Percentiles rank a stretch among this genome's conserved stretches.
Evolutionary conservation across 805 yeast species (phyloP).

Genomic region (Ogataea degrootiae): DNA sequence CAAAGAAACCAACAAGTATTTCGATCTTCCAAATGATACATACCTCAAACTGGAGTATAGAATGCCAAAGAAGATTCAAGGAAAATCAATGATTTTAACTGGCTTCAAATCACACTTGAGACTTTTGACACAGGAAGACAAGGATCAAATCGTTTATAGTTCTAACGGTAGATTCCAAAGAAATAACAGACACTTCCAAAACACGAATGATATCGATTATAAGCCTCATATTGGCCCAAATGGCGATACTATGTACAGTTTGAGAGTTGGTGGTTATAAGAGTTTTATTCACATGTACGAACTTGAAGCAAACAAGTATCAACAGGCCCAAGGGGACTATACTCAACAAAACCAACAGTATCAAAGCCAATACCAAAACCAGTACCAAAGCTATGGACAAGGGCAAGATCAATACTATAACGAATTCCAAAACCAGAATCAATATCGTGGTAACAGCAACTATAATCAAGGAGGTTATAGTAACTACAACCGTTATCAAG

Average conservation of each 20-base stretch:
- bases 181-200: constrained; percentile 23
- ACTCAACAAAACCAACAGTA: constrained; percentile 12
- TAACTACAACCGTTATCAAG: constrained; percentile 17
- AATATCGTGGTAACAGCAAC: constrained; percentile 2
- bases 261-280: constrained; percentile 49
- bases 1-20: constrained; percentile 28
- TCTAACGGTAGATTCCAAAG: constrained; percentile 31
- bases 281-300: constrained; percentile 35
- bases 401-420: constrained; percentile 14
- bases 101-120: constrained; percentile 65
- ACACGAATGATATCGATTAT: constrained; percentile 28
- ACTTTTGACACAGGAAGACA: constrained; percentile 65
- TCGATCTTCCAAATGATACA: constrained; percentile 34
- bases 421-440: constrained; percentile 12
- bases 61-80: constrained; percentile 54
- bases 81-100: constrained; percentile 79
- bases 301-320: constrained; percentile 23
- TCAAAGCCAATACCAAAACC: constrained; percentile 7
- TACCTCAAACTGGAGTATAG: constrained; percentile 47
- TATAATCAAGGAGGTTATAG: constrained; percentile 9
- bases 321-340: constrained; percentile 13
- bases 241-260: constrained; percentile 39
- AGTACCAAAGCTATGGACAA: constrained; percentile 5
- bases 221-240: constrained; percentile 47
- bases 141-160: constrained; percentile 52